phyloP scores from a whole-genome alignment of 345 rosid species.

The Draba incana region DNA sequence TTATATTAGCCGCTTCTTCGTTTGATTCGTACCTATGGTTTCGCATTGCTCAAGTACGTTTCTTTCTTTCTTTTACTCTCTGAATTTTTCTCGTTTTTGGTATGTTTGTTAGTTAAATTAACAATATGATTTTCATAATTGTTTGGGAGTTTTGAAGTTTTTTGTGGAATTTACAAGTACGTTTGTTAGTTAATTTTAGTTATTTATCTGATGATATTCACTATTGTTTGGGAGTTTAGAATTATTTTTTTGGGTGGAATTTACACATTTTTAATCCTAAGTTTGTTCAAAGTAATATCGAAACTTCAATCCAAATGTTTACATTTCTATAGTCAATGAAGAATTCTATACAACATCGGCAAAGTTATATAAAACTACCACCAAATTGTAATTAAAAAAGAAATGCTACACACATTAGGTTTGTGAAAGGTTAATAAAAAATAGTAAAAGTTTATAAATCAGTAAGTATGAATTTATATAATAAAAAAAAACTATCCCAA shows the following conservation, averaged over 20 bases:
- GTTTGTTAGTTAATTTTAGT: too few relatives aligned
- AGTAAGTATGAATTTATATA: neutral
- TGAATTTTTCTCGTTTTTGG: neutral
- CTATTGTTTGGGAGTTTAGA: too few relatives aligned
- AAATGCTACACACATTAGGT: too few relatives aligned
- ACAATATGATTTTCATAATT: neutral
- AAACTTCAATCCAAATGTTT: neutral
- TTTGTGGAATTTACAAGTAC: neutral
- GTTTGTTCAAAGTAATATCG: neutral
- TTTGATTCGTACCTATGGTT: slow-evolving; percentile 75
- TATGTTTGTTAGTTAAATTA: neutral
- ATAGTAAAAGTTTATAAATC: neutral
- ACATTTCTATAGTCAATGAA: neutral
- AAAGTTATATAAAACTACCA: too few relatives aligned
- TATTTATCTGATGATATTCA: too few relatives aligned
- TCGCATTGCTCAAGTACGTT: slow-evolving; percentile 76
- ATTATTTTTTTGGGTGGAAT: neutral
- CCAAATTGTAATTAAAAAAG: neutral
- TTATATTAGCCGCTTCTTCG: slow-evolving; percentile 80
- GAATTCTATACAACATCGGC: too few relatives aligned
- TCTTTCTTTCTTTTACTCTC: neutral
- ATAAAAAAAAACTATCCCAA: too few relatives aligned
- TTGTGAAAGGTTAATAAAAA: too few relatives aligned
- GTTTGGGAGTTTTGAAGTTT: neutral
- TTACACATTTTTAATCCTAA: neutral